Conservation (phyloP, 177 flowering plant genomes). For the Telopea speciosissima region DNA sequence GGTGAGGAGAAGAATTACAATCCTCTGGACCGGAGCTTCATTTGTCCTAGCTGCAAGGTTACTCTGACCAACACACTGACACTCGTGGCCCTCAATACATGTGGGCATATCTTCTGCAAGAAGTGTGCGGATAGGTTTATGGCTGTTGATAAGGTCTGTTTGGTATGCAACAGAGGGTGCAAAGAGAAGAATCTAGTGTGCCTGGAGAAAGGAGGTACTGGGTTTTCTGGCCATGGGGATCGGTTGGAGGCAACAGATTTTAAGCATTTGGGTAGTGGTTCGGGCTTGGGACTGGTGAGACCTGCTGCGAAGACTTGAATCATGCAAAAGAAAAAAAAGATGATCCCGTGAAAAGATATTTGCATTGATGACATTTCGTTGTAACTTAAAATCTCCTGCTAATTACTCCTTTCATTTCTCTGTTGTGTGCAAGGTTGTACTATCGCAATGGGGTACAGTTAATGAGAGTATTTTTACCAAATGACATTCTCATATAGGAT, state of each 20-base stretch:
- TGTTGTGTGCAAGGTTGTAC: too few species aligned
- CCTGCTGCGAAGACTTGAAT: constrained; percentile 72
- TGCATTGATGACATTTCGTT: constrained; percentile 2
- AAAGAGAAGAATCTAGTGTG: constrained; percentile 65
- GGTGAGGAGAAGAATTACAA: constrained; percentile 37
- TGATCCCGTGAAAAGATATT: not conserved
- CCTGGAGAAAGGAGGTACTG: constrained; percentile 85
- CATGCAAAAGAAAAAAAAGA: not conserved
- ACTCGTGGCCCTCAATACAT: constrained; percentile 73
- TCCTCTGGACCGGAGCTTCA: constrained; percentile 36
- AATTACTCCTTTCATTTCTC: too few species aligned
- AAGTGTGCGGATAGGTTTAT: constrained; percentile 78
- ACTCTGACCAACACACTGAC: constrained; percentile 77
- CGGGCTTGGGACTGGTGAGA: constrained; percentile 81
- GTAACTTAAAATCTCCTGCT: too few species aligned
- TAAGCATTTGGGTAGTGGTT: constrained; percentile 94
- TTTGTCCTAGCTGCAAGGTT: constrained; percentile 94
- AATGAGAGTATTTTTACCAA: too few species aligned
- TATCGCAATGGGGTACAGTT: too few species aligned
- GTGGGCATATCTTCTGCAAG: constrained; percentile 97
- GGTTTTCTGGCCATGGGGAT: constrained; percentile 86
- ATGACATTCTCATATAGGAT: too few species aligned
- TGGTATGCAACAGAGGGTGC: constrained; percentile 66
- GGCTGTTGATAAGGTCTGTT: constrained; percentile 76
- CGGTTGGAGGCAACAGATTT: constrained; percentile 72